Conservation (phyloP, 1,284 basidiomycete species). For the Inonotus hispidus region DNA sequence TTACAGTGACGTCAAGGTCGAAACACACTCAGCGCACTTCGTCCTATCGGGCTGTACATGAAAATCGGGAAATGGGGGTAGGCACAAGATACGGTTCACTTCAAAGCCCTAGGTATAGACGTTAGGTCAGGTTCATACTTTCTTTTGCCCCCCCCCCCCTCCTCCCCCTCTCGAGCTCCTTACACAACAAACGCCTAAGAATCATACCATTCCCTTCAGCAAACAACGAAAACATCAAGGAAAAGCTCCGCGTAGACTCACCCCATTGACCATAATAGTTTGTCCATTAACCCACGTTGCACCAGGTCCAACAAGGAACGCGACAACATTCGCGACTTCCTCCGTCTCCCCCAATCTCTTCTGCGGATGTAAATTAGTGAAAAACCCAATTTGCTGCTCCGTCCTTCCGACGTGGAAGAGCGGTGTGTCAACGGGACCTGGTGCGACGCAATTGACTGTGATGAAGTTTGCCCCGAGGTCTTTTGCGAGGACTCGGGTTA, state of each 20-base stretch:
- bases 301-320: constrained; percentile 47
- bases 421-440: constrained; percentile 49
- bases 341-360: constrained; percentile 45
- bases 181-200: background rate
- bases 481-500: constrained; percentile 53
- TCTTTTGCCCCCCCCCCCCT: too few relatives aligned
- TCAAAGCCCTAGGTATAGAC: too few relatives aligned
- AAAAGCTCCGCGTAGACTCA: constrained; percentile 24
- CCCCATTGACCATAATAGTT: constrained; percentile 49
- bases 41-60: background rate
- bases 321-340: constrained; percentile 48
- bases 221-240: background rate
- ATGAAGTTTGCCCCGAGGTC: constrained; percentile 47
- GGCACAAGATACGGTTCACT: too few relatives aligned
- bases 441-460: constrained; percentile 53
- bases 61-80: too few relatives aligned
- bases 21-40: too few relatives aligned
- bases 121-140: too few relatives aligned
- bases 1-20: too few relatives aligned
- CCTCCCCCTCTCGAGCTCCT: background rate
- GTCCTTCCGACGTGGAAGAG: constrained; percentile 50
- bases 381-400: constrained; percentile 39
- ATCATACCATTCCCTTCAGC: background rate
- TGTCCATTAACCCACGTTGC: constrained; percentile 55
- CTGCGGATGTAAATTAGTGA: constrained; percentile 41